Percentiles rank a stretch among this genome's conserved stretches.
Conservation (phyloP, 345 rosid species). For the Durio zibethinus region DNA sequence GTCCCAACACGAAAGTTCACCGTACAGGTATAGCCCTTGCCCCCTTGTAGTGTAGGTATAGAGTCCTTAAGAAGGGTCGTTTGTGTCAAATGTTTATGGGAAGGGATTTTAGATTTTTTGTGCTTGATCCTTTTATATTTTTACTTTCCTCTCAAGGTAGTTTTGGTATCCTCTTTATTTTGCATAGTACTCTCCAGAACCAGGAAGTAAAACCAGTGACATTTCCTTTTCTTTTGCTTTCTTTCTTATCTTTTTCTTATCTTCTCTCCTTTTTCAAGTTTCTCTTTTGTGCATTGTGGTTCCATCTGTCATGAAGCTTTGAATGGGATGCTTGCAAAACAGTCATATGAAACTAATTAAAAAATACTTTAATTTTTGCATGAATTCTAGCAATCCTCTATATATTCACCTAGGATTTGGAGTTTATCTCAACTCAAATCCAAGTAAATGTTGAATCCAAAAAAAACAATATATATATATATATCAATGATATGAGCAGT, state of each 20-base stretch:
- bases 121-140: neutral
- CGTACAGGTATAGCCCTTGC: neutral
- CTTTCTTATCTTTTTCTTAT: neutral
- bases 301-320: neutral
- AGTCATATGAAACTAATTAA: neutral
- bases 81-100: neutral
- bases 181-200: neutral
- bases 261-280: neutral
- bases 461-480: neutral
- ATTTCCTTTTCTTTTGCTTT: neutral
- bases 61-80: neutral
- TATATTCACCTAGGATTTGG: neutral
- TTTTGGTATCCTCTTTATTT: constrained; percentile 1
- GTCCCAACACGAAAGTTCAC: neutral
- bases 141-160: neutral
- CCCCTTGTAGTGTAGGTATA: neutral
- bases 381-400: neutral
- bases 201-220: neutral
- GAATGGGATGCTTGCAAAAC: neutral
- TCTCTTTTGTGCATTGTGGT: neutral
- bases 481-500: neutral
- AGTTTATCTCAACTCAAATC: neutral
- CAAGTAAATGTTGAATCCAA: neutral
- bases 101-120: neutral
- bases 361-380: neutral